phyloP scores from a whole-genome alignment of 192 early-diverging fungal species.

The Umbelopsis vinacea region DNA sequence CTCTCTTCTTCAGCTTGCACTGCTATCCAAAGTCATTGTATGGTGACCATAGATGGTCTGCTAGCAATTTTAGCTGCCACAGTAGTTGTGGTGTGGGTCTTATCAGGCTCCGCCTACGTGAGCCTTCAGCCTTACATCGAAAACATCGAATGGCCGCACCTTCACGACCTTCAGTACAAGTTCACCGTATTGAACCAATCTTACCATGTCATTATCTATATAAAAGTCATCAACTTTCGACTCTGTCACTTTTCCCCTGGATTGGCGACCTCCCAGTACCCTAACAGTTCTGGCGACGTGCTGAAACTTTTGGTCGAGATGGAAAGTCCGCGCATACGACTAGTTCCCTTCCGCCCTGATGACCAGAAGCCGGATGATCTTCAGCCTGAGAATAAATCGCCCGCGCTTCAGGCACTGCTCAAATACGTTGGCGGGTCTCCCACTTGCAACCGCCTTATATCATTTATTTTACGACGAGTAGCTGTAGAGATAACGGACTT shows the following conservation, averaged over 20 bases:
- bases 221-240: not conserved
- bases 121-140: conserved; percentile 6
- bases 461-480: not conserved
- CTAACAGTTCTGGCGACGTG: not conserved
- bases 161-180: not conserved
- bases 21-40: not conserved
- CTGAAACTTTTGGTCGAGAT: conserved; percentile 1
- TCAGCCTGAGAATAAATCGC: not conserved
- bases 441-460: not conserved
- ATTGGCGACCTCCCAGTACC: not conserved
- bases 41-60: conserved; percentile 16
- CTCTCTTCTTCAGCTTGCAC: not conserved
- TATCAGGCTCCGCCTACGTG: conserved; percentile 5
- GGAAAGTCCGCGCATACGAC: not conserved
- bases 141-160: not conserved
- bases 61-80: not conserved
- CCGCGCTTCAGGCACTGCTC: not conserved
- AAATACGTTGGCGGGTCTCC: not conserved
- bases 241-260: not conserved
- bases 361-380: not conserved
- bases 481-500: not conserved
- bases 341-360: not conserved
- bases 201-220: not conserved
- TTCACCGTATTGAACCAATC: not conserved
- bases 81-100: not conserved